Conservation (phyloP, 192 early-diverging fungal genomes). For the Mortierella hygrophila region DNA sequence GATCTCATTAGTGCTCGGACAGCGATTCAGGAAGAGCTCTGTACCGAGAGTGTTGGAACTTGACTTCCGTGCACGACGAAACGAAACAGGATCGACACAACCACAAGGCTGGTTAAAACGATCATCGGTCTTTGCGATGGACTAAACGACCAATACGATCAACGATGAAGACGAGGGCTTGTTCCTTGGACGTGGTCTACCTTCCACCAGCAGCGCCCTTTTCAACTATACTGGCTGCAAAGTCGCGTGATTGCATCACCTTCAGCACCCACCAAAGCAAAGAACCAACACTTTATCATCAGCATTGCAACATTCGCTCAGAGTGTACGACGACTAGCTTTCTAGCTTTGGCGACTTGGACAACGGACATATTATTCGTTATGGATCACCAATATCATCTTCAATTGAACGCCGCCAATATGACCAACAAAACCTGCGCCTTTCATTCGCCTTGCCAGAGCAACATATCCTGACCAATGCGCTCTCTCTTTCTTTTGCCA, state of each 20-base stretch:
- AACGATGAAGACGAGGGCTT: background rate
- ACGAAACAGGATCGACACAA: background rate
- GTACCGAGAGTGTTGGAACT: background rate
- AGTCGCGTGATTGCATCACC: too few species aligned
- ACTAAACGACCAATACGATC: background rate
- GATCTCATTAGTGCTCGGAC: background rate
- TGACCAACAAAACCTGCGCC: background rate
- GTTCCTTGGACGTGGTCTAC: background rate
- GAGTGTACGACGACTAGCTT: background rate
- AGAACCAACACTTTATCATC: background rate
- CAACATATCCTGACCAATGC: background rate
- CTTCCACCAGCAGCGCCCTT: too few species aligned
- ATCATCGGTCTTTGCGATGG: background rate
- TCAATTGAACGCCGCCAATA: background rate
- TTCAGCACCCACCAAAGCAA: too few species aligned
- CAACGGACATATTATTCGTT: background rate
- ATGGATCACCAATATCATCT: background rate
- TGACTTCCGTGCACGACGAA: background rate
- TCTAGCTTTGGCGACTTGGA: background rate
- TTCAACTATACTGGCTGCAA: too few species aligned
- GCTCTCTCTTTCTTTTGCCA: conserved; percentile 7
- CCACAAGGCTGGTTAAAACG: background rate
- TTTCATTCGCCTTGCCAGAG: background rate
- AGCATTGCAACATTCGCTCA: background rate
- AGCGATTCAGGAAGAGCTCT: background rate